Evolutionary conservation across 768 basidiomycete species (phyloP), one percentile per base, ranked within the genome.

Genomic region (Suillus lakei): DNA sequence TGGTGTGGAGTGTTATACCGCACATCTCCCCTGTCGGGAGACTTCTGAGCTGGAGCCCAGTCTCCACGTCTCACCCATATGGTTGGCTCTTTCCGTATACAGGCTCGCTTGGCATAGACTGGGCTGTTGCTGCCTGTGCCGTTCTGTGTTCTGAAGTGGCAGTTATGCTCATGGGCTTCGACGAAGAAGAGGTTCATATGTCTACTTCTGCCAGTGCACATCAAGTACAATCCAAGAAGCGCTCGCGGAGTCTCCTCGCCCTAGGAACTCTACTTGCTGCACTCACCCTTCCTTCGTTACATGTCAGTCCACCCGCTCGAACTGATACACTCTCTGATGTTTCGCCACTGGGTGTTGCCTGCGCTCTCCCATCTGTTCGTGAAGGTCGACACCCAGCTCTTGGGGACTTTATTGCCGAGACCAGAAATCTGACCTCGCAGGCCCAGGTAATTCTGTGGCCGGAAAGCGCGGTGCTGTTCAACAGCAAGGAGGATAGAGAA

Each of bases 391-490:
- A 83, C 38, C 78, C 85, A 2, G 80, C 78, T 0, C 75, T 94
- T 21, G 73, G 87, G 0, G 85, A 90, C 66, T 95, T 85, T 73
- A 82, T 93, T 26, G 41, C 54, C 0, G 91, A 91, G 74, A 87
- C 83, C 3, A 69, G 70, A 48, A 81, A 71, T 21, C 69, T 89
- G 61, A 79, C 78, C 7, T 53, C 67, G 4, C 32, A 21, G 6
- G 88, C 90, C 0, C 82, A 84, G 44, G 71, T 95, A 18, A 71
- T 93, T 18, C 78, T 95, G 2, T 94, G 93, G 91, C 92, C 93
- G 0, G 92, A 95, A 74, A 88, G 88, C 8, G 92, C 91, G 0
- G 86, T 95, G 0, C 74, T 79, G 1, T 95, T 95, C 72, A 79
- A 81, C 44, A 84, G 82, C 38, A 74, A 76, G 18, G 68, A 68